phyloP scores from a whole-genome alignment of 2,329 filamentous ascomycete species.

The Pleurostoma richardsiae region DNA sequence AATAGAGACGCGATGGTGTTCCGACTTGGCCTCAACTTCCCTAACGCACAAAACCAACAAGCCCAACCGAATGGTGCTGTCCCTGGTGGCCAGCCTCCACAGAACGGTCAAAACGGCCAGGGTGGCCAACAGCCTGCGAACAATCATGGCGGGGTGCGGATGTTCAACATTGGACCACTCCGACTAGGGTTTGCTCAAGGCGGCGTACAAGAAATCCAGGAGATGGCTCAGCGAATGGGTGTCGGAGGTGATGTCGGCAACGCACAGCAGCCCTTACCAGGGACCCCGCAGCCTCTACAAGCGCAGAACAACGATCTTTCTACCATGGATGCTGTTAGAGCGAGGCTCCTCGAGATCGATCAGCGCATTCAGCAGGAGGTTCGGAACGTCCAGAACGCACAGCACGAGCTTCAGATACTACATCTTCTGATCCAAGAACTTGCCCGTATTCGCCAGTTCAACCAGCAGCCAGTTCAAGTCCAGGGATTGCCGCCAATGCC shows the following conservation, averaged over 20 bases:
- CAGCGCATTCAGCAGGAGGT: constrained; percentile 66
- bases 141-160: constrained; percentile 18
- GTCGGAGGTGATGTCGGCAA: constrained; percentile 27
- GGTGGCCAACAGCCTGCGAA: constrained; percentile 22
- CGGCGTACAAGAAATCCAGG: constrained; percentile 56
- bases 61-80: constrained; percentile 17
- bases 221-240: constrained; percentile 61
- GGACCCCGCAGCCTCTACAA: constrained; percentile 9
- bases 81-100: constrained; percentile 14
- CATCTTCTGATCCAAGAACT: constrained; percentile 64
- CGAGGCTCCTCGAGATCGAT: constrained; percentile 62
- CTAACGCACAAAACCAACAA: constrained; percentile 25
- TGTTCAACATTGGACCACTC: constrained; percentile 60
- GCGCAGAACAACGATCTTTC: constrained; percentile 10
- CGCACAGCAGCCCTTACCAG: constrained; percentile 6
- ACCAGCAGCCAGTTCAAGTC: constrained; percentile 20
- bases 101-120: constrained; percentile 24
- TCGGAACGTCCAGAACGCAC: constrained; percentile 53
- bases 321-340: constrained; percentile 38
- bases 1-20: constrained; percentile 29
- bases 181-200: constrained; percentile 73
- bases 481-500: too few relatives aligned
- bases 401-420: constrained; percentile 66
- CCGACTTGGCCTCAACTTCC: constrained; percentile 23
- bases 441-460: constrained; percentile 53